Percentiles rank a stretch among this genome's conserved stretches.
These are phyloP conservation scores for Beauveria australis DNA, from an alignment of 2,329 filamentous ascomycete species.

Conservation along the genomic window DNA sequence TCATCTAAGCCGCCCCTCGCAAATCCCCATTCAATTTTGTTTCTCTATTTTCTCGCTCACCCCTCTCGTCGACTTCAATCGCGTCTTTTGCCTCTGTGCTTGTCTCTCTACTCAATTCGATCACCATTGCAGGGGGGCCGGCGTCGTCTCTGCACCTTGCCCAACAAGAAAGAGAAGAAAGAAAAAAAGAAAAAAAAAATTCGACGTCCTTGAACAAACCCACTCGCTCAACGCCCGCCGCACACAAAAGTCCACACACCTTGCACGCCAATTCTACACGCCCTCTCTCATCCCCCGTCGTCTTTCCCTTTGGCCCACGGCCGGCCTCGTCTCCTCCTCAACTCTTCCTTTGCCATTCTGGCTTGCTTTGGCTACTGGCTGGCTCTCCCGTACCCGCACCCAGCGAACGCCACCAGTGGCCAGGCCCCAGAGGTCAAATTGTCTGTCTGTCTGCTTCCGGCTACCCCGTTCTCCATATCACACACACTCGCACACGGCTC, in stretches of 20 bases:
- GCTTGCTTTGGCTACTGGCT: background rate
- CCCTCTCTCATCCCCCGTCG: background rate
- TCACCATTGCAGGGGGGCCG: no score
- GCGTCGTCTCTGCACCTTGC: no score
- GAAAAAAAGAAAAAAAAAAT: no score
- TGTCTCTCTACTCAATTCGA: no score
- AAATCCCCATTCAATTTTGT: background rate
- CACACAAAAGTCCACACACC: background rate
- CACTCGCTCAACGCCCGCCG: background rate
- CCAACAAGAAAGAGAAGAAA: no score
- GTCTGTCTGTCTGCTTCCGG: conserved; percentile 3
- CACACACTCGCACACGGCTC: background rate
- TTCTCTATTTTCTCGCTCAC: background rate
- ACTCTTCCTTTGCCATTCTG: background rate
- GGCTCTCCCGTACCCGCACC: conserved; percentile 1
- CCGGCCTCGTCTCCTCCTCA: background rate
- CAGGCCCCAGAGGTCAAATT: conserved; percentile 5
- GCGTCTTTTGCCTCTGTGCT: background rate
- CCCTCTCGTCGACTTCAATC: background rate
- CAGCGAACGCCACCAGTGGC: conserved; percentile 2
- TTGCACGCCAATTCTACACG: no score
- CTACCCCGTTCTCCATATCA: conserved; percentile 3
- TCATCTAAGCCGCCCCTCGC: background rate
- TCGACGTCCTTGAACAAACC: no score
- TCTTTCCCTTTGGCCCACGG: background rate